Evolutionary conservation across 2,329 filamentous ascomycete species (phyloP).

Genomic region (Cladophialophora immunda): DNA sequence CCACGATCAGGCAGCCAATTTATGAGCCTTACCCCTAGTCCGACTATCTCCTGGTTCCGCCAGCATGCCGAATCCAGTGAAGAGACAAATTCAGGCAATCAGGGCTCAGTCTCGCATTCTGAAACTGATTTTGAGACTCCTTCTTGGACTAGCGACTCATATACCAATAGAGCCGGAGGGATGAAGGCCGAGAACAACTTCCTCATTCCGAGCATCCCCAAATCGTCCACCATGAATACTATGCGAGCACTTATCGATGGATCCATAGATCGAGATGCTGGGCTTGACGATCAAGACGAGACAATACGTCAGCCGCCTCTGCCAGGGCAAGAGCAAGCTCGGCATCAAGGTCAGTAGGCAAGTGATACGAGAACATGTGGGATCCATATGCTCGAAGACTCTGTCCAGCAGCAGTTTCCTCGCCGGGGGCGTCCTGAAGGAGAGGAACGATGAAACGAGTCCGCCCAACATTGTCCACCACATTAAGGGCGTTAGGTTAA

Average conservation of each 20-base stretch:
- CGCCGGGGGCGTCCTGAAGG: not conserved
- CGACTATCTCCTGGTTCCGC: slow-evolving; percentile 16
- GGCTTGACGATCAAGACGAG: not conserved
- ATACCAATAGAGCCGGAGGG: not conserved
- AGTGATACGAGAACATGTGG: not conserved
- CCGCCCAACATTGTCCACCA: not conserved
- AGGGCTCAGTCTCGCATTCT: not conserved
- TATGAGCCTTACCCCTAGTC: slow-evolving; percentile 12
- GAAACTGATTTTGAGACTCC: slow-evolving; percentile 22
- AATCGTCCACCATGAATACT: slow-evolving; percentile 19
- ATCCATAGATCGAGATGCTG: slow-evolving; percentile 7
- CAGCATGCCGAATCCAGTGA: not conserved
- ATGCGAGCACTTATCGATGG: slow-evolving; percentile 13
- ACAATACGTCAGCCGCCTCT: not conserved
- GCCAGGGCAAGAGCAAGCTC: not conserved
- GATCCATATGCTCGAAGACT: not conserved
- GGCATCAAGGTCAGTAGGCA: not conserved
- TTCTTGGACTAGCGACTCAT: not conserved
- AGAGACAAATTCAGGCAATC: slow-evolving; percentile 1
- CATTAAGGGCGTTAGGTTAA: not conserved
- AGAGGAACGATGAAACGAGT: not conserved
- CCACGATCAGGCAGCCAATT: not conserved
- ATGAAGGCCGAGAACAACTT: not conserved
- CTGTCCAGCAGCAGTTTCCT: not conserved
- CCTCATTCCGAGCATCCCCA: slow-evolving; percentile 11